Base-by-base conservation (phyloP, 2,329 filamentous ascomycete species). In the Juglanconis oblonga region DNA sequence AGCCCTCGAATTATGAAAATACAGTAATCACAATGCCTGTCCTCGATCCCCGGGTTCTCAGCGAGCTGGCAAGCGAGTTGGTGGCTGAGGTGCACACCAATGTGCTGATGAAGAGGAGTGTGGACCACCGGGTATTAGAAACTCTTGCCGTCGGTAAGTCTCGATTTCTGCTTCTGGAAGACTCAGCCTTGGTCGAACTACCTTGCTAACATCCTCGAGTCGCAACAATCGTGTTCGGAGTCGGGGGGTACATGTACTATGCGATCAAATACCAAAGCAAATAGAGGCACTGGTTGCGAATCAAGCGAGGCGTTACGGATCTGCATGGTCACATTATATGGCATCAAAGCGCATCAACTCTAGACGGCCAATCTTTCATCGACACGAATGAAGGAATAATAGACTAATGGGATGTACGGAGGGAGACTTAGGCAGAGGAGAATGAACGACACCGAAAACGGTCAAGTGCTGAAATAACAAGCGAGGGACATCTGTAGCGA, bases 221-320 rank as follows among this genome's bases (percentile, higher is more conserved):
- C 5, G 32, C 45, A 4, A 59, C 57, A 5, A 59, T 56, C 29
- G 29, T 62, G 13, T 62, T 62, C 36, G 60, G 60, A 8, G 60
- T 62, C 2, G 60, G 60, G n/a, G 57, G 57, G 2, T 62, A 62
- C 36, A 62, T 62, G 60, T 62, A 62, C 52, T 62, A 59, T 5
- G 60, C 60, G 24, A 62, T 62, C 33, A 59, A 52, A 24, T 35
- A 57, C 17, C 57, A 59, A 14, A 59, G 57, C 60, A 62, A 62
- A 59, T 62, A 33, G 24, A 42, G 24, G 5, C 29, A 10, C 44
- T 4, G 31, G 24, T 36, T n/a, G 17, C 17, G 32, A 3, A n/a
- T 13, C 53, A 14, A 48, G n/a, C 17, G n/a, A 6, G 31, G 40
- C 32, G 31, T 29, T 36, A 9, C 29, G 24, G 36, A 36, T 8